Conservation (phyloP, 2,329 filamentous ascomycete genomes). For the Uncinocarpus reesii region DNA sequence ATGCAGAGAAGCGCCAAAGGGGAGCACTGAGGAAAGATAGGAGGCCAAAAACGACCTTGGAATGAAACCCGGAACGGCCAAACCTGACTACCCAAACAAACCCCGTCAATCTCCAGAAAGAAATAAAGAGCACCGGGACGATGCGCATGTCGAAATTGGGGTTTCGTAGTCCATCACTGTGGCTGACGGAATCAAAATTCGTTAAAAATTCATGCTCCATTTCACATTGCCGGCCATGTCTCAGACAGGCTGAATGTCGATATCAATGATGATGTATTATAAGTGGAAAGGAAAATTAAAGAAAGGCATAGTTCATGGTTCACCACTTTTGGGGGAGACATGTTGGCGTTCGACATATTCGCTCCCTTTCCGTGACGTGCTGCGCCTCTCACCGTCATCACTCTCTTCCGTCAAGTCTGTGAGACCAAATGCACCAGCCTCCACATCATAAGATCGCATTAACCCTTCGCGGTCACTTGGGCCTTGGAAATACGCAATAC, state of each 20-base stretch:
- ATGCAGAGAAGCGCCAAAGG: slow-evolving; percentile 4
- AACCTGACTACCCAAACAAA: background rate
- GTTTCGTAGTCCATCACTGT: background rate
- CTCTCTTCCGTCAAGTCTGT: slow-evolving; percentile 68
- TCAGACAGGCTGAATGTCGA: background rate
- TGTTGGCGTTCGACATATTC: slow-evolving; percentile 10
- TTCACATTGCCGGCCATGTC: slow-evolving; percentile 8
- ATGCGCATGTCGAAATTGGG: background rate
- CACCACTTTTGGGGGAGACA: slow-evolving; percentile 9
- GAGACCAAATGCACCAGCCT: slow-evolving; percentile 65
- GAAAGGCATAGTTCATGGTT: background rate
- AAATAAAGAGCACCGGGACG: slow-evolving; percentile 5
- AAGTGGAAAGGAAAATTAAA: background rate
- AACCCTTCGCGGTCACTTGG: slow-evolving; percentile 64
- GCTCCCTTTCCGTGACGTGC: slow-evolving; percentile 5
- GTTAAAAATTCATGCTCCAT: slow-evolving; percentile 11
- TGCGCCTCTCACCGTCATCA: slow-evolving; percentile 11
- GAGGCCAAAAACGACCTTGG: background rate
- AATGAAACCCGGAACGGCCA: background rate
- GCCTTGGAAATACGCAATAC: slow-evolving; percentile 47
- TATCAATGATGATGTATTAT: background rate
- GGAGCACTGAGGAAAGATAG: background rate
- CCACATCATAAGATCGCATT: slow-evolving; percentile 82
- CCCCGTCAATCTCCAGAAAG: slow-evolving; percentile 2
- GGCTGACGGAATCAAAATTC: slow-evolving; percentile 2